Base-by-base conservation (phyloP, 208 protist species). In the Trypanosoma cruzi region DNA sequence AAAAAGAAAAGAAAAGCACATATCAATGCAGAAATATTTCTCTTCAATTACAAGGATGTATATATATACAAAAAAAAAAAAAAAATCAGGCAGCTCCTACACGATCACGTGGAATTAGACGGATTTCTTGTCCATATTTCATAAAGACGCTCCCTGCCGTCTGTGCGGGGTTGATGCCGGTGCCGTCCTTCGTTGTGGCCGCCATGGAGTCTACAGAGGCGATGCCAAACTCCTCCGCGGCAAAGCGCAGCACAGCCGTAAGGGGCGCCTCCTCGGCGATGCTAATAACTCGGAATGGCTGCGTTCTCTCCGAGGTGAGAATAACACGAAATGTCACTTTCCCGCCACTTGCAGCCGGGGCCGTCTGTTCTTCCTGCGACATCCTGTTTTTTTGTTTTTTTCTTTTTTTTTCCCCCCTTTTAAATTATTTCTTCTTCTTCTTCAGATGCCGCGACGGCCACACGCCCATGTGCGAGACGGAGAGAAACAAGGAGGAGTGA, bases 201-300 rank as follows among this genome's bases (percentile, higher is more conserved):
- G 87, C 86, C 87, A 94, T 94, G 36, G 82, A 92, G 70, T 94
- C 86, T 16, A 90, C 84, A 0, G 78, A 88, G 20, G 84, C 73
- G 64, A 91, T 86, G 52, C 86, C 82, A 28, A 98, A 95, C 82
- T 98, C 92, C 80, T 98, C 93, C 2, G 96, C 96, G 13, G 95
- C 96, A 65, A 96, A 99, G 72, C 93, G 92, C 61, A 98, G 76
- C 28, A 98, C 96, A 0, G 95, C 95, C 11, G 96, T 98, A 64
- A 99, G 96, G n/a, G 97, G 96, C 16, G 97, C 97, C 64, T 84
- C 84, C 78, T 98, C 97, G 0, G 94, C 86, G 36, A 99, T 98
- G 56, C 82, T 98, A 37, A 99, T 86, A 2, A 94, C 89, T 16
- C 85, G 85, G 67, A 83, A 94, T 0, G 89, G 89, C 67, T 94